Percentiles rank a stretch among this genome's conserved stretches.
Conservation (phyloP, 2,329 filamentous ascomycete genomes). For the Orbilia javanica region DNA sequence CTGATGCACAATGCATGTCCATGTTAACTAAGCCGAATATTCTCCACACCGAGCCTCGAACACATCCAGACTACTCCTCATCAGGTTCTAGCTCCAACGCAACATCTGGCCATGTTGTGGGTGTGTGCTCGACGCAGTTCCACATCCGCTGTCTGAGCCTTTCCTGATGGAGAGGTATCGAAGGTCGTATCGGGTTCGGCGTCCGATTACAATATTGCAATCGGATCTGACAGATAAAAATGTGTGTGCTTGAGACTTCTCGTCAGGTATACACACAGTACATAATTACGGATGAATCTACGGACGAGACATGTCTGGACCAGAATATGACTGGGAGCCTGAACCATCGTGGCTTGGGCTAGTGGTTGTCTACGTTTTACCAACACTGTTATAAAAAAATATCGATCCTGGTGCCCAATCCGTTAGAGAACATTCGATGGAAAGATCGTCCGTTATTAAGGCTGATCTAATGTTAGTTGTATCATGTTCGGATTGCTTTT, state of each 20-base stretch:
- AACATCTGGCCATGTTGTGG: not conserved
- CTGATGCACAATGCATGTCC: not conserved
- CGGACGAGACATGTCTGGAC: conserved; percentile 10
- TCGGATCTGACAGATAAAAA: not conserved
- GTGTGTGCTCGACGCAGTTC: not conserved
- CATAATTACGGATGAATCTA: not conserved
- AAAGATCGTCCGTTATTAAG: not conserved
- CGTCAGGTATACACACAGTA: not conserved
- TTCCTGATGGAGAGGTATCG: not conserved
- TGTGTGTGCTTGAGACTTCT: not conserved
- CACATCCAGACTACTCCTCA: too few species aligned
- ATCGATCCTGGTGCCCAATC: not conserved
- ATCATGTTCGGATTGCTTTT: not conserved
- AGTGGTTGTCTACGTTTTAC: not conserved
- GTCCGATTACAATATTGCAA: not conserved
- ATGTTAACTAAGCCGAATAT: not conserved
- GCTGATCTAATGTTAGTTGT: too few species aligned
- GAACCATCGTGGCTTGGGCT: not conserved
- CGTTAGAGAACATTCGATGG: not conserved
- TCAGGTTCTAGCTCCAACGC: too few species aligned
- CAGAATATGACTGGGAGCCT: not conserved
- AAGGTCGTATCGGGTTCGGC: not conserved
- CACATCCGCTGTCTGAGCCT: not conserved
- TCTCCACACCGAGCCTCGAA: too few species aligned
- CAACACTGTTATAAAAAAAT: not conserved